Evolutionary conservation across 2,329 filamentous ascomycete genomes (phyloP).

Genomic region (Sclerotiophoma versabilis): DNA sequence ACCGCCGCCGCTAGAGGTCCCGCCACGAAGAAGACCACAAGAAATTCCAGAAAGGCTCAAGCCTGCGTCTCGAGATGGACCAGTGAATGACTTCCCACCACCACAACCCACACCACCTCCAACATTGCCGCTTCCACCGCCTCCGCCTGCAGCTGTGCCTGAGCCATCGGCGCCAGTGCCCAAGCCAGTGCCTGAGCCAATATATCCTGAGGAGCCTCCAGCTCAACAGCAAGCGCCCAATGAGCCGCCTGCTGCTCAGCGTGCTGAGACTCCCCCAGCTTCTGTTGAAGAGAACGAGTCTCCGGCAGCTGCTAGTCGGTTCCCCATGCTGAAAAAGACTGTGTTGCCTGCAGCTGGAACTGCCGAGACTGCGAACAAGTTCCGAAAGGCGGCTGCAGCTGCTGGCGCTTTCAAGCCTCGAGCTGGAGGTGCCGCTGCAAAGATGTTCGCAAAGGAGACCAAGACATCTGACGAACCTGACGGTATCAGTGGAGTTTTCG

Average conservation of each 20-base stretch:
- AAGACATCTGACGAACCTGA: conserved; percentile 75
- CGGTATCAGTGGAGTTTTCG: conserved; percentile 87
- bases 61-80: conserved; percentile 19
- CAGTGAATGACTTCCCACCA: conserved; percentile 13
- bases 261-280: conserved; percentile 4
- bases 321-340: conserved; percentile 88
- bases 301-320: conserved; percentile 65
- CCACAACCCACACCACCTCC: conserved; percentile 32
- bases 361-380: conserved; percentile 74
- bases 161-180: conserved; percentile 21
- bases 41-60: conserved; percentile 42
- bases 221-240: conserved; percentile 1
- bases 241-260: conserved; percentile 17
- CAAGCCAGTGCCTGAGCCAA: conserved; percentile 40
- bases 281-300: conserved; percentile 56
- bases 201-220: conserved; percentile 50
- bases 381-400: conserved; percentile 78
- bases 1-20: conserved; percentile 33
- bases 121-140: conserved; percentile 36
- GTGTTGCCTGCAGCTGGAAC: conserved; percentile 59
- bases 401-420: conserved; percentile 83
- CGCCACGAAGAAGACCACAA: conserved; percentile 34
- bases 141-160: conserved; percentile 25
- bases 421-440: conserved; percentile 83
- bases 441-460: conserved; percentile 67